Conservation (phyloP, 495 filamentous ascomycete genomes). For the Trypethelium eluteriae region DNA sequence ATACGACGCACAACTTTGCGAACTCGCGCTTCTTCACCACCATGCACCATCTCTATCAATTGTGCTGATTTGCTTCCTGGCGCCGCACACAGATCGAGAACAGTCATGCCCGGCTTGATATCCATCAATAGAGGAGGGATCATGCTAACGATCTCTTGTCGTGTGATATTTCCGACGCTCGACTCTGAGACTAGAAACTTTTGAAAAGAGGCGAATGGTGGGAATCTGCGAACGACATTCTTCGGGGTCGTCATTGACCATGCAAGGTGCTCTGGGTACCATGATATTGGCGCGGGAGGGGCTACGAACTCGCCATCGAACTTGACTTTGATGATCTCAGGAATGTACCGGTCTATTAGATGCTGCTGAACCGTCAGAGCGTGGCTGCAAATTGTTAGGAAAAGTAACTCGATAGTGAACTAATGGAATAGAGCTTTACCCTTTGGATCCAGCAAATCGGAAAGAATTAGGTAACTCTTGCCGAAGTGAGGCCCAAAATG, state of each 20-base stretch:
- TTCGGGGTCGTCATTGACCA: conserved; percentile 97
- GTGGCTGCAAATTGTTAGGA: conserved; percentile 46
- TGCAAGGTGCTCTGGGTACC: conserved; percentile 89
- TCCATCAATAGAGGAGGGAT: conserved; percentile 94
- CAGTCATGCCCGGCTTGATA: conserved; percentile 78
- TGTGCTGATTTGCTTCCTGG: conserved; percentile 96
- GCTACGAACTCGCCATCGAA: conserved; percentile 72
- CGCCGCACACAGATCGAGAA: conserved; percentile 91
- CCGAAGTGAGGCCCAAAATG: conserved; percentile 74
- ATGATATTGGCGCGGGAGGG: conserved; percentile 69
- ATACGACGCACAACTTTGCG: conserved; percentile 39
- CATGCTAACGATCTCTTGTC: conserved; percentile 97
- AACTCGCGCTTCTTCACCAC: conserved; percentile 79
- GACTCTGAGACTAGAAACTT: conserved; percentile 98
- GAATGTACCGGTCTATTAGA: conserved; percentile 79
- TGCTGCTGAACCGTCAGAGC: conserved; percentile 79
- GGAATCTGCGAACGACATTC: conserved; percentile 80
- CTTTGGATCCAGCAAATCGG: conserved; percentile 87
- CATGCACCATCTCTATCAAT: conserved; percentile 86
- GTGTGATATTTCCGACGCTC: conserved; percentile 89
- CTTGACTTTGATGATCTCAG: conserved; percentile 73
- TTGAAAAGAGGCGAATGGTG: conserved; percentile 89
- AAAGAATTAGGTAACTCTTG: conserved; percentile 91
- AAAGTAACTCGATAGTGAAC: background rate
- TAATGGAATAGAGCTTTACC: conserved; percentile 39